Percentiles rank a stretch among this genome's conserved stretches.
These are phyloP conservation scores for Wickerhamiella occidentalis DNA, from an alignment of 805 yeast species.

Conservation along the genomic window DNA sequence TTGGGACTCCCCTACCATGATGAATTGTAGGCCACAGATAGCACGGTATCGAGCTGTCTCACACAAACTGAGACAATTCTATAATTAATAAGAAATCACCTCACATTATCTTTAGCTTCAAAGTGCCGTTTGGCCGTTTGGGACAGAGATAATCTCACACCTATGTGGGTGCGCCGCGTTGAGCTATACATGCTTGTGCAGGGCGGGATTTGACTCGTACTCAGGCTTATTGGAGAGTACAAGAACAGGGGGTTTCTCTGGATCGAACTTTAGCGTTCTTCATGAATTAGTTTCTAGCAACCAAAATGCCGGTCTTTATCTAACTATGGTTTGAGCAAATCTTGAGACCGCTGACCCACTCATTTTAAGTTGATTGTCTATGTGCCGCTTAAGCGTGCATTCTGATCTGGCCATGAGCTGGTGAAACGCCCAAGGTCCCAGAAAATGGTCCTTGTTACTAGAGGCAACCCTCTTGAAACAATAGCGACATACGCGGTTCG, in stretches of 20 bases:
- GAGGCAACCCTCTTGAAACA: neutral
- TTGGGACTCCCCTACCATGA: no score
- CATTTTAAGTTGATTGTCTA: neutral
- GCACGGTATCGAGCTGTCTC: neutral
- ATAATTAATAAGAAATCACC: neutral
- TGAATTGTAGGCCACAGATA: no score
- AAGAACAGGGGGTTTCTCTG: no score
- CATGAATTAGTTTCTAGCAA: no score
- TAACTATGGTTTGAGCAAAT: no score
- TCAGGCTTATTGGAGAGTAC: no score
- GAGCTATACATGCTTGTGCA: neutral
- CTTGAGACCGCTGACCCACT: no score
- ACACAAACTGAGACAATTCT: neutral
- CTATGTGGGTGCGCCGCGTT: neutral
- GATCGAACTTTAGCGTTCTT: no score
- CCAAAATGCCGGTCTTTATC: no score
- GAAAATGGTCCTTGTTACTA: neutral
- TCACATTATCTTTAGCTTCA: neutral
- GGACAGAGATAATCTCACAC: neutral
- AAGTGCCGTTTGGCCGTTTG: neutral
- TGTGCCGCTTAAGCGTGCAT: neutral
- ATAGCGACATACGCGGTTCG: neutral
- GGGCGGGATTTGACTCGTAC: no score
- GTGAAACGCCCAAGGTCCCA: neutral
- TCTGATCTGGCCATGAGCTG: neutral